phyloP scores from a whole-genome alignment of 2,329 filamentous ascomycete genomes.

The Xylaria sp. region DNA sequence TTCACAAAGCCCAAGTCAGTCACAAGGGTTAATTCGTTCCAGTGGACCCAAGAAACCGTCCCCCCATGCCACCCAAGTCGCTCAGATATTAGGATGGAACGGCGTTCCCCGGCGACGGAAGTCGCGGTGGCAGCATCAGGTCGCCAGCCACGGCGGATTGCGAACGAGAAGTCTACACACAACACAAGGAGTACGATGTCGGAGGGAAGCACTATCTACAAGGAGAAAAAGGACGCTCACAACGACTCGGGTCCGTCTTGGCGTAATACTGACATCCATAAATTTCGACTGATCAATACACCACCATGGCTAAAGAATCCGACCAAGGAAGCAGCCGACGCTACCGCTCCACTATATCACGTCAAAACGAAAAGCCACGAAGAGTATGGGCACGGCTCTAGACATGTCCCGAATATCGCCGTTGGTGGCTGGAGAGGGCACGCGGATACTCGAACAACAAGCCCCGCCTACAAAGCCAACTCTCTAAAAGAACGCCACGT shows the following conservation, averaged over 20 bases:
- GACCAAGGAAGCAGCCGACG: slow-evolving; percentile 33
- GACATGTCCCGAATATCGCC: slow-evolving; percentile 9
- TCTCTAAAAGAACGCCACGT: neutral
- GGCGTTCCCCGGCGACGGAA: neutral
- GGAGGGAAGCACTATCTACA: neutral
- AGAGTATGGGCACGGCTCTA: slow-evolving; percentile 14
- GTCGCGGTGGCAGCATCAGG: neutral
- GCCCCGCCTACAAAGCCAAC: neutral
- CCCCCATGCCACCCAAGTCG: slow-evolving; percentile 20
- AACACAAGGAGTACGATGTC: neutral
- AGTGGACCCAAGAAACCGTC: slow-evolving; percentile 25
- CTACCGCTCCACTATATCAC: slow-evolving; percentile 33
- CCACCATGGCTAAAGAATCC: slow-evolving; percentile 40
- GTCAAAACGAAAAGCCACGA: slow-evolving; percentile 28
- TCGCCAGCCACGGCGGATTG: neutral
- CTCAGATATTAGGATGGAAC: neutral
- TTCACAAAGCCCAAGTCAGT: slow-evolving; percentile 24
- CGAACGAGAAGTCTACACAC: neutral
- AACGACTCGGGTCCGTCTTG: neutral
- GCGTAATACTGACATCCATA: slow-evolving; percentile 22
- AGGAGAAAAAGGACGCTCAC: neutral
- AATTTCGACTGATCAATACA: slow-evolving; percentile 34
- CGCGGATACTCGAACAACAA: slow-evolving; percentile 4
- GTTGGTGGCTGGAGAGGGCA: neutral
- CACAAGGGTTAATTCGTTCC: slow-evolving; percentile 21